Evolutionary conservation across 768 basidiomycete species (phyloP), one percentile per base, ranked within the genome.

Genomic region (Amanita fuliginea): DNA sequence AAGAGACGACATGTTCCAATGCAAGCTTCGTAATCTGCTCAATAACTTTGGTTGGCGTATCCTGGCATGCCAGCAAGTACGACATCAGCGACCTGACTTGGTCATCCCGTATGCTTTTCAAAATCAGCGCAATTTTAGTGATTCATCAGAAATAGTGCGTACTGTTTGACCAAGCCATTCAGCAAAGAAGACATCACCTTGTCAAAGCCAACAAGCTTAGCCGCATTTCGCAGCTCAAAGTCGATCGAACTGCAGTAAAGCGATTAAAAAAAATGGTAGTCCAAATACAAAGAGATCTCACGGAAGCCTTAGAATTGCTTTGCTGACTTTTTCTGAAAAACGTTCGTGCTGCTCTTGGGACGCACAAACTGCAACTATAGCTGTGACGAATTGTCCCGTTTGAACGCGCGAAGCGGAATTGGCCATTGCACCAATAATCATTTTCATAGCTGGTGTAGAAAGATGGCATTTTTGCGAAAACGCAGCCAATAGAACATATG

Each of bases 401-500:
- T 71, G 65, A 1, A 81, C 76, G 3, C 64, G 64, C 9, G 63
- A 56, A 4, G 77, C 78, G 56, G 73, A 76, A 16, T 65, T 63
- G 3, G 75, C 58, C 66, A 90, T 79, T 2, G 74, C 60, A 28
- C 60, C 60, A 7, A 89, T 53, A 16, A 91, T 74, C 2, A 73
- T 70, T 49, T 75, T 76, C 49, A 90, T 52, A 0, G 84, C 86
- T 16, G 75, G 59, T 0, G 76, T 55, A 1, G 78, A 70, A 30
- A 94, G 57, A 10, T 71, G 68, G 46, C 76, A 76, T 64, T 80
- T 83, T 54, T 80, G 79, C 0, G 86, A 78, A 19, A 94, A 70
- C 0, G 80, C 71, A 1, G 81, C 77, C 0, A 94, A 67, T 6
- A 93, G 71, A 50, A 92, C 75, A 57, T 84, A 87, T 55, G 77